Evolutionary conservation across 805 yeast genomes (phyloP).

Genomic region (Nematodospora valgi): DNA sequence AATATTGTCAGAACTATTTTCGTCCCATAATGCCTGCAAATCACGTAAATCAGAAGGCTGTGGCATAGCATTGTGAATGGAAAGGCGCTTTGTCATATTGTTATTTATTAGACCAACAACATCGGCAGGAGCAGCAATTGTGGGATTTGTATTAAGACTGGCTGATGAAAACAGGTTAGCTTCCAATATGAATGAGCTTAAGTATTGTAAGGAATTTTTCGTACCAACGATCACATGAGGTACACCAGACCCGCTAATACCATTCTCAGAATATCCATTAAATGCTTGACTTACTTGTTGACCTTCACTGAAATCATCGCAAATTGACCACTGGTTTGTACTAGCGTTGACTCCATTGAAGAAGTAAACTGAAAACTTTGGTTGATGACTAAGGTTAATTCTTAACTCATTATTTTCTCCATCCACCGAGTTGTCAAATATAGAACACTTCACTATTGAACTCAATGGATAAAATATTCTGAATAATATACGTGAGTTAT

Average conservation of each 20-base stretch:
- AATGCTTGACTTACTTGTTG: conserved; percentile 74
- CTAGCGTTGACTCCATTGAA: conserved; percentile 50
- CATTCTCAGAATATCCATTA: conserved; percentile 17
- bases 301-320: conserved; percentile 82
- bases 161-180: conserved; percentile 16
- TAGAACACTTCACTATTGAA: conserved; percentile 56
- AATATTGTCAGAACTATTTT: no score
- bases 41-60: no score
- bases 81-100: no score
- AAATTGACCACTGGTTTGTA: conserved; percentile 70
- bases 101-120: no score
- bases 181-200: conserved; percentile 53
- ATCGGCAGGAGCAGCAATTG: no score
- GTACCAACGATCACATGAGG: conserved; percentile 70
- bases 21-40: no score
- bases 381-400: conserved; percentile 53
- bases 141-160: no score
- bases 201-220: conserved; percentile 45
- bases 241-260: conserved; percentile 45
- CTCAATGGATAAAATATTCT: conserved; percentile 69
- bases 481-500: conserved; percentile 64
- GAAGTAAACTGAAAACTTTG: conserved; percentile 77
- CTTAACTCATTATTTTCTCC: conserved; percentile 46
- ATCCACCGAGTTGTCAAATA: conserved; percentile 45
- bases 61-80: no score